Percentiles rank a stretch among this genome's conserved stretches.
Evolutionary conservation across 1,284 basidiomycete species (phyloP).

Genomic region (Puccinia coronata): DNA sequence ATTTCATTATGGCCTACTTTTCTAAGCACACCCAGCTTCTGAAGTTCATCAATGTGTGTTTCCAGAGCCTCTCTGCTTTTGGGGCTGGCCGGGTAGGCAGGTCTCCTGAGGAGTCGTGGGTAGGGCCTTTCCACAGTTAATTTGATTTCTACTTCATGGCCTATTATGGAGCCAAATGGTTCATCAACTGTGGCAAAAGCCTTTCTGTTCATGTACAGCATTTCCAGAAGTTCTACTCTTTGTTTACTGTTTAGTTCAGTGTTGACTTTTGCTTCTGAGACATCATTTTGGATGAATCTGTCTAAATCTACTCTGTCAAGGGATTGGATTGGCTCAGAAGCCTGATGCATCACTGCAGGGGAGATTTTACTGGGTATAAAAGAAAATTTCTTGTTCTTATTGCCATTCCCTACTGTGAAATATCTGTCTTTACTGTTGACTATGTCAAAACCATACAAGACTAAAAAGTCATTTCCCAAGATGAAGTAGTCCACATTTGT

Average conservation of each 20-base stretch:
- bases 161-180: not conserved
- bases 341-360: too few relatives aligned
- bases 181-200: not conserved
- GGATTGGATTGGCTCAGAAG: too few relatives aligned
- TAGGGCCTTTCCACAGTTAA: conserved; percentile 14
- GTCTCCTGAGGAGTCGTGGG: conserved; percentile 12
- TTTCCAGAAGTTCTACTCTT: not conserved
- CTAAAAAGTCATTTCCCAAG: conserved; percentile 10
- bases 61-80: conserved; percentile 8
- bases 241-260: too few relatives aligned
- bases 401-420: too few relatives aligned
- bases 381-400: too few relatives aligned
- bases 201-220: not conserved
- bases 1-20: not conserved
- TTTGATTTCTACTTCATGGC: conserved; percentile 7
- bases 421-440: too few relatives aligned
- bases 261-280: too few relatives aligned
- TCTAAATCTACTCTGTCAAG: not conserved
- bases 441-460: conserved; percentile 26
- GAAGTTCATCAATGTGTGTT: not conserved
- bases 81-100: conserved; percentile 28
- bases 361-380: too few relatives aligned
- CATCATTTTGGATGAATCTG: too few relatives aligned
- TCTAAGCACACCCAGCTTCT: not conserved
- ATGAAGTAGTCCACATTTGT: too few relatives aligned